Base-by-base conservation (phyloP, 208 protist genomes). In the Leishmania amazonensis region DNA sequence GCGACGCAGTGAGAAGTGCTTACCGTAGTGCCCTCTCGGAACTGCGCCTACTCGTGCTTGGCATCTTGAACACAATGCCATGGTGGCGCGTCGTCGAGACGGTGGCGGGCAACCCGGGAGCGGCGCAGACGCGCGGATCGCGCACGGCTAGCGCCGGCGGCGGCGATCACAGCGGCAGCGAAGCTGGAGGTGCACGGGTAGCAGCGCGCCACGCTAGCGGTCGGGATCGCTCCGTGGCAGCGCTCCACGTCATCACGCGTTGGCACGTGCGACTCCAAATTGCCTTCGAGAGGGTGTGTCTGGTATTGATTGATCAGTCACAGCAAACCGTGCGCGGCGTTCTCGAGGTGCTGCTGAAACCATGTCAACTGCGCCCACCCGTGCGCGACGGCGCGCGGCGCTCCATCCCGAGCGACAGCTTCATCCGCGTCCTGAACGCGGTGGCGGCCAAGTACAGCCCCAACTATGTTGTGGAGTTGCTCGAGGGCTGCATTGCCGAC, bases 1-100 rank as follows among this genome's bases (percentile, higher is more conserved):
- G 51, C 3, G 82, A 85, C 28, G 47, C 53, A 40, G 58, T 84
- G 35, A 60, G 21, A 31, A 73, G 53, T 8, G 75, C 54, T 31
- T 87, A 83, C 70, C 65, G 84, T 64, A 78, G 71, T 35, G 75
- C 79, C 21, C 72, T 83, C 31, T 81, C 81, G 13, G 93, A 96
- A 70, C 62, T 96, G 42, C 91, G 91, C 8, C 80, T 93, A n/a
- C 85, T 91, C 0, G 87, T 97, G 24, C 83, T 97, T 40, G 91
- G 88, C 47, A 91, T 95, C 28, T 85, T 97, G 65, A 82, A 93
- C 71, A 95, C 91, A 13, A 89, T 97, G 87, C 93, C 93, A 67
- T 97, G 93, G 92, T 95, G 90, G 93, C 88, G 93, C 28, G 85
- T 96, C 15, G 86, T 96, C 31, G 90, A 93, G 72, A 83, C 81